Conservation (phyloP, 2,329 filamentous ascomycete genomes). For the Huntiella bhutanensis region DNA sequence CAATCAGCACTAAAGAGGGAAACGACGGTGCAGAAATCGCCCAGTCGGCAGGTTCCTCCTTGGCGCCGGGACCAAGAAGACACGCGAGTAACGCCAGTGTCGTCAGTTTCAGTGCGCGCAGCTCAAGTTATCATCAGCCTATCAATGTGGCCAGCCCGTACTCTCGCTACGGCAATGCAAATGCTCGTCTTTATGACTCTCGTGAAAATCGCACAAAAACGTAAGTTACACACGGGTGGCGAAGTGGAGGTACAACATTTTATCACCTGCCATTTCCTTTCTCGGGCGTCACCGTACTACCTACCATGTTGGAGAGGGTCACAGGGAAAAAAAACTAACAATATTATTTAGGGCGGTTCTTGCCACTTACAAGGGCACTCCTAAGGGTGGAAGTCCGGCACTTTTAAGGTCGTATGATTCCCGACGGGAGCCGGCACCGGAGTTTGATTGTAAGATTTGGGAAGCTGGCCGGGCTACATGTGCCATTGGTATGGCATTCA, state of each 20-base stretch:
- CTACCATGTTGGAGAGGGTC: too few species aligned
- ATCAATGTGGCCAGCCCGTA: constrained; percentile 32
- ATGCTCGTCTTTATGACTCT: constrained; percentile 74
- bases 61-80: constrained; percentile 32
- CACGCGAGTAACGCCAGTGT: constrained; percentile 65
- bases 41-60: constrained; percentile 19
- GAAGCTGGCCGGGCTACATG: constrained; percentile 89
- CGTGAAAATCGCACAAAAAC: constrained; percentile 77
- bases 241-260: too few species aligned
- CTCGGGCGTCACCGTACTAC: too few species aligned
- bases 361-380: constrained; percentile 72
- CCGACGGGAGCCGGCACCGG: constrained; percentile 70
- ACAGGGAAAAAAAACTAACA: neutral
- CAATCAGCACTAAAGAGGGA: constrained; percentile 59
- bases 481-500: constrained; percentile 83
- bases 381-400: constrained; percentile 45
- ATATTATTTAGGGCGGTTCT: constrained; percentile 59
- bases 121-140: constrained; percentile 38
- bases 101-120: constrained; percentile 59
- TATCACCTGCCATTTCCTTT: too few species aligned
- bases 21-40: constrained; percentile 45
- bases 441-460: constrained; percentile 93
- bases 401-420: constrained; percentile 90
- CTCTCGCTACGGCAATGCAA: constrained; percentile 56
- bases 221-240: constrained; percentile 31